Evolutionary conservation across 805 yeast species (phyloP), one percentile per base, ranked within the genome.

Genomic region (Candida patagonica): DNA sequence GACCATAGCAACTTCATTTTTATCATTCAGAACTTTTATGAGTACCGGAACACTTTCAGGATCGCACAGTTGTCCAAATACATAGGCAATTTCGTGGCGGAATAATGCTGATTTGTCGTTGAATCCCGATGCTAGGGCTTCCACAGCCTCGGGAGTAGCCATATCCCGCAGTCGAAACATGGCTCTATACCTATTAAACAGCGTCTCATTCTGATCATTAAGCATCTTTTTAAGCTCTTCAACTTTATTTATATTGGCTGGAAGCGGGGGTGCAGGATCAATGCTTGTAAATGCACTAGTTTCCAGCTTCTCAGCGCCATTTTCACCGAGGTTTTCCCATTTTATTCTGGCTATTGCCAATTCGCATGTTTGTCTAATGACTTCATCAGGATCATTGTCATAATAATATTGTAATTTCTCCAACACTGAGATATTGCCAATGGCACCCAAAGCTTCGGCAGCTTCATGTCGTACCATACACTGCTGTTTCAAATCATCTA

Each of bases 391-490:
- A 57, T 94, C 97, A 37, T 79, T 72, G 45, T 66, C 61, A 51
- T 63, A 69, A 61, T 79, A 86, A 40, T 77, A 65, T 46, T 73
- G 63, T 51, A 92, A 72, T 35, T 87, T 58, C 1, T 67, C 73
- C 41, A 92, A 60, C 10, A 94, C 81, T 5, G 74, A 80, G 30
- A 63, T 61, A 60, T 87, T 95, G 35, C 95, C 95, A 38, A 92
- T 68, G 32, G 98, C 98, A 46, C 98, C 99, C 41, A 92, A 70
- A 31, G 97, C 98, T 64, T 92, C 99, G 6, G 98, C 98, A 13
- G 98, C 98, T 63, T 92, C 99, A 61, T 92, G 99, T 62, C 99
- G 81, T 26, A 92, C 99, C 97, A 92, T 92, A 45, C 83, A 70
- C 66, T 89, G 97, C 50, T 67, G 68, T 12, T 67, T 49, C 19